Evolutionary conservation across 2,329 filamentous ascomycete genomes (phyloP).

Genomic region (Xylaria sp.): DNA sequence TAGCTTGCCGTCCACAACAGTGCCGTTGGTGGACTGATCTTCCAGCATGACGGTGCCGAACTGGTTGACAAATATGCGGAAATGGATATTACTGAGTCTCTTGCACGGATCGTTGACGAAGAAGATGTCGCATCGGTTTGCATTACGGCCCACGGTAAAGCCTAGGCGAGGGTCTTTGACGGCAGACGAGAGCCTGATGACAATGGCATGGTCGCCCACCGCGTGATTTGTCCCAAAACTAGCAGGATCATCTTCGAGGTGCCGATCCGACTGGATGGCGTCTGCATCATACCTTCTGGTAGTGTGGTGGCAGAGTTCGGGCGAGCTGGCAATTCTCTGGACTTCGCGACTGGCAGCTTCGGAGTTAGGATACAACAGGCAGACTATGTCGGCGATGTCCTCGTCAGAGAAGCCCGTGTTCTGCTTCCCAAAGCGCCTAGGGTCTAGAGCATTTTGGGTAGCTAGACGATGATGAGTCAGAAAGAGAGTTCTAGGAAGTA

Average conservation of each 20-base stretch:
- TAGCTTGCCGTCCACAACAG: constrained; percentile 75
- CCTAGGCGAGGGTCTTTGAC: constrained; percentile 71
- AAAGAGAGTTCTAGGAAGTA: background rate
- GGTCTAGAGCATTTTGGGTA: constrained; percentile 81
- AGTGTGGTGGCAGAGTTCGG: constrained; percentile 51
- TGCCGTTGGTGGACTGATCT: constrained; percentile 95
- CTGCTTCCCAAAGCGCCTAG: constrained; percentile 75
- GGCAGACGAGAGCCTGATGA: constrained; percentile 75
- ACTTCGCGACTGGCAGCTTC: constrained; percentile 73
- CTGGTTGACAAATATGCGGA: constrained; percentile 88
- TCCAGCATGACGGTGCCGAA: constrained; percentile 87
- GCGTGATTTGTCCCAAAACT: constrained; percentile 56
- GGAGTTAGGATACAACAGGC: constrained; percentile 81
- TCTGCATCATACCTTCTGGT: constrained; percentile 53
- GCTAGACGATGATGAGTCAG: constrained; percentile 45
- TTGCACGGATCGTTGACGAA: constrained; percentile 68
- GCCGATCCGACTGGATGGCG: constrained; percentile 55
- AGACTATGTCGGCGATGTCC: constrained; percentile 86
- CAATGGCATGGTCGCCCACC: constrained; percentile 68
- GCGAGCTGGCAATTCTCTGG: constrained; percentile 46
- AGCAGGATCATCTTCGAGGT: constrained; percentile 52
- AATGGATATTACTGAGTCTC: constrained; percentile 92
- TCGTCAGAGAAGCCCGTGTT: constrained; percentile 81
- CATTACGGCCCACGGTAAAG: constrained; percentile 85
- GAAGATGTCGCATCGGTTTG: constrained; percentile 69